Base-by-base conservation (phyloP, 176 grass and related monocot species). In the Saccharum officinarum region DNA sequence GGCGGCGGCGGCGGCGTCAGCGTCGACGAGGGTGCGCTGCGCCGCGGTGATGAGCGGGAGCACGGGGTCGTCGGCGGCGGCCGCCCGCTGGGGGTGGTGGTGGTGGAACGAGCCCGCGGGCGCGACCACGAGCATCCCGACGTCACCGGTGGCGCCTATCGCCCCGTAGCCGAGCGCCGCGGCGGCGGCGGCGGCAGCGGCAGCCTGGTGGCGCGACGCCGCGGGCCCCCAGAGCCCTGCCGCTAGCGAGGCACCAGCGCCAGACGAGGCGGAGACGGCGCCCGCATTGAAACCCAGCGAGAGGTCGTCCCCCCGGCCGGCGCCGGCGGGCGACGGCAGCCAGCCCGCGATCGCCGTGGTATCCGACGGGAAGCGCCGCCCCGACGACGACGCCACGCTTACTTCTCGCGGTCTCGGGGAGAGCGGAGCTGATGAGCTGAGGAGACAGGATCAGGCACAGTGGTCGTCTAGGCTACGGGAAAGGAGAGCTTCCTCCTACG, bases 221-320 rank as follows among this genome's bases (percentile, higher is more conserved):
- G 45, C 28, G 1, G 79, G 13, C 0, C 86, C 87, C 94, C 91
- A 92, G 38, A 89, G 55, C 7, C 86, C 86, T 8, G 85, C 77
- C 0, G 75, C 79, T 40, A 79, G 72, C 14, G 83, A 22, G 8
- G 82, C 47, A 0, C 4, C 47, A 7, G 47, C 67, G 50, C n/a
- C 6, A 1, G 83, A 7, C 12, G 68, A 71, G 6, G 86, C 67
- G 7, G 74, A n/a, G 12, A 42, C 86, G 9, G 83, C 86, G 0
- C 82, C 85, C 38, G 86, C 97, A 94, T 96, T 99, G 92, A 99
- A 99, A 23, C 97, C 92, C 45, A 99, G 90, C 47, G 92, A 99
- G 41, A 99, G 91, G 42, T 96, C 97, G 30, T 92, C 97, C 7
- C 86, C 92, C 20, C 92, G 82, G 9, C 80, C 88, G 16, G 38